Base-by-base conservation (phyloP, 1,284 basidiomycete genomes). In the Puccinia novopanici region DNA sequence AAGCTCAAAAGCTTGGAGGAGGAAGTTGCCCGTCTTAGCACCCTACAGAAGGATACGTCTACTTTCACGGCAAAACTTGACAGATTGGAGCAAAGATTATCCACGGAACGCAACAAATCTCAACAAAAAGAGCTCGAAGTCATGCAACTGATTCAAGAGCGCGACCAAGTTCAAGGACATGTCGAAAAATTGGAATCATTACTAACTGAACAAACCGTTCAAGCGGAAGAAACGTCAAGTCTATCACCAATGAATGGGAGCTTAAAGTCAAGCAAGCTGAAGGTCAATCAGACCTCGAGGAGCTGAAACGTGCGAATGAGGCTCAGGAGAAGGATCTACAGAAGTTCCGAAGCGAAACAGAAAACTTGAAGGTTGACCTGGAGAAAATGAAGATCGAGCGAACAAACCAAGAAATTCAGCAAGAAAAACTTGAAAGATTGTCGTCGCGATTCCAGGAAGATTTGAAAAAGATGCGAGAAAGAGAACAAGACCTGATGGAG, bases 111-210 rank as follows among this genome's bases (percentile, higher is more conserved):
- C 27, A 73, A 37, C 27, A 80, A 80, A 63, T 59, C 48, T 24
- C 67, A 72, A 22, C 68, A 80, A 42, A 80, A 71, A 48, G 67
- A 80, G 54, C 57, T 80, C 27, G 77, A 80, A 61, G 45, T 80
- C 24, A 80, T 80, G 67, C 67, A 72, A 27, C 30, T 80, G 19
- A 80, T 71, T 37, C 68, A 80, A 17, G 67, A 61, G 42, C 67
- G 77, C n/a, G 68, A 80, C 17, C 55, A 72, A 27, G 54, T 30
- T 48, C 50, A 50, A 12, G 45, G 59, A 10, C 42, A 65, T 30
- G 59, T 40, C 27, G 61, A 50, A 37, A 34, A n/a, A 22, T 50
- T 75, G 45, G 50, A 75, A 65, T 61, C 45, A 17, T 19, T 48
- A 30, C 45, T 75, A 24, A 52, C n/a, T 30, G 74, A 75, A 30